Conservation (phyloP, 768 basidiomycete genomes). For the Chiua virens region DNA sequence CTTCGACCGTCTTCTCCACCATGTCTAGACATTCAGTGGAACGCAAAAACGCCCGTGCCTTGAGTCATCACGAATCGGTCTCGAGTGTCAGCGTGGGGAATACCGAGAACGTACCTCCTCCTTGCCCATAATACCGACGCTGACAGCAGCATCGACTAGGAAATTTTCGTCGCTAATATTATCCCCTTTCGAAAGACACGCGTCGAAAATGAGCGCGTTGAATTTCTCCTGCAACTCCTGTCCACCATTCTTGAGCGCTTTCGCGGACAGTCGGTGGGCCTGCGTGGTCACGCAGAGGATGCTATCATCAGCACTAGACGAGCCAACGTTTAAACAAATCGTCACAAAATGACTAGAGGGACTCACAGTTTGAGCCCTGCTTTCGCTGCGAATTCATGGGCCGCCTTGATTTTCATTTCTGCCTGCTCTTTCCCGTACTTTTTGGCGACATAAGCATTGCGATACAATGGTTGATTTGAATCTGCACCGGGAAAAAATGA, state of each 20-base stretch:
- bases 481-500: not conserved
- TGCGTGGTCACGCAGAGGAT: constrained; percentile 37
- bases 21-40: constrained; percentile 38
- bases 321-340: not conserved
- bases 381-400: constrained; percentile 24
- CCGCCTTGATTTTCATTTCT: constrained; percentile 24
- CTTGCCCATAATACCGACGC: constrained; percentile 35
- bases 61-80: not conserved
- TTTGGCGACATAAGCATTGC: constrained; percentile 19
- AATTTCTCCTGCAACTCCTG: constrained; percentile 36
- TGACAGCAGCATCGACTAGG: constrained; percentile 37
- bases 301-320: constrained; percentile 36
- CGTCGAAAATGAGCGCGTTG: constrained; percentile 38
- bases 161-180: constrained; percentile 35
- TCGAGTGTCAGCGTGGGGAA: not conserved
- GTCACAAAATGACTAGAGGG: not conserved
- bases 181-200: constrained; percentile 36
- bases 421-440: constrained; percentile 28
- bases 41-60: constrained; percentile 41
- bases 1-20: constrained; percentile 38
- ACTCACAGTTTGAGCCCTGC: constrained; percentile 26
- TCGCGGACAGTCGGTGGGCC: constrained; percentile 44
- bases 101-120: constrained; percentile 29
- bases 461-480: constrained; percentile 5
- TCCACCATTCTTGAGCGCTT: constrained; percentile 41